Evolutionary conservation across 257 asterid genomes (phyloP).

Genomic region (Nicotiana attenuata): DNA sequence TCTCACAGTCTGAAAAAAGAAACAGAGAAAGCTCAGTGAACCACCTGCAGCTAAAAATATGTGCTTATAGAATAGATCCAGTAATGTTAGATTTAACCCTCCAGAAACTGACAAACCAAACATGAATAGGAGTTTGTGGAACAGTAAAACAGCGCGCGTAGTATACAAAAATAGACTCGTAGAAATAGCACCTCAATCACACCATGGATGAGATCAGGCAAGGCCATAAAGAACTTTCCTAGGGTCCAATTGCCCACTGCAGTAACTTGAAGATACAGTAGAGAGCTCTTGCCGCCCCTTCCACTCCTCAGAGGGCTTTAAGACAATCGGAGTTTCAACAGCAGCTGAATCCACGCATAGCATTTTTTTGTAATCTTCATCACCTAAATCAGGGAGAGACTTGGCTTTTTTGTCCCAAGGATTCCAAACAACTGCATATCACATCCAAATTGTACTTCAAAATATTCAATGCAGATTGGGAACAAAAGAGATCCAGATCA

Average conservation of each 20-base stretch:
- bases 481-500: neutral
- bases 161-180: conserved; percentile 28
- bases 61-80: conserved; percentile 9
- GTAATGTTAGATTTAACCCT: neutral
- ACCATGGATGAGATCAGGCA: conserved; percentile 31
- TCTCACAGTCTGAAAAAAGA: conserved; percentile 20
- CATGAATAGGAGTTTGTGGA: conserved; percentile 15
- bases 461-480: neutral
- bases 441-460: conserved; percentile 11
- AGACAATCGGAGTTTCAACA: conserved; percentile 46
- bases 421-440: conserved; percentile 67
- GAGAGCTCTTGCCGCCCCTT: conserved; percentile 75
- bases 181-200: conserved; percentile 29
- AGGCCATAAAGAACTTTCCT: conserved; percentile 58
- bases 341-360: conserved; percentile 68
- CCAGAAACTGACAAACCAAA: conserved; percentile 1
- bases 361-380: conserved; percentile 63
- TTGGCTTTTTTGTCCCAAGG: conserved; percentile 93
- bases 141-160: conserved; percentile 15
- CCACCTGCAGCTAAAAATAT: conserved; percentile 22
- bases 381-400: conserved; percentile 68
- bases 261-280: conserved; percentile 78
- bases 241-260: conserved; percentile 88
- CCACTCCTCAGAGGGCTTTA: conserved; percentile 78
- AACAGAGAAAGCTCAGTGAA: conserved; percentile 29